phyloP scores from a whole-genome alignment of 1,284 basidiomycete genomes.

The Boletellus deceptivus region DNA sequence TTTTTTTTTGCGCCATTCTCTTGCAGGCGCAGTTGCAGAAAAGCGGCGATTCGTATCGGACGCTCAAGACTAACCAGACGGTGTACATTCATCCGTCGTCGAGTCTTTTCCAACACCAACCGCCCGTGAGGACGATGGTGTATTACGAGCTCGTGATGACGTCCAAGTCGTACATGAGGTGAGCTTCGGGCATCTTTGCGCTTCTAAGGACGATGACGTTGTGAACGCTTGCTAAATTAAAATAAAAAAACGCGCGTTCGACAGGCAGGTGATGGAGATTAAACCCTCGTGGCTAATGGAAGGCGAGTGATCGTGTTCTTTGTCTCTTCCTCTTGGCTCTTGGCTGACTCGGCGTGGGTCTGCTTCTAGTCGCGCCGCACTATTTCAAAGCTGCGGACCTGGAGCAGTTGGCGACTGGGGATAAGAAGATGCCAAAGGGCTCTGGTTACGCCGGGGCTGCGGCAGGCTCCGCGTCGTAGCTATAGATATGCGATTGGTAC shows the following conservation, averaged over 20 bases:
- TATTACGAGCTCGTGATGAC: conserved; percentile 96
- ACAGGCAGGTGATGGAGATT: conserved; percentile 95
- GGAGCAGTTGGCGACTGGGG: conserved; percentile 77
- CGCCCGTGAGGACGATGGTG: conserved; percentile 85
- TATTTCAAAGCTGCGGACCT: conserved; percentile 90
- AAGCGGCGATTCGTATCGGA: conserved; percentile 90
- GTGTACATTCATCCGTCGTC: conserved; percentile 97
- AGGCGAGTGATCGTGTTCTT: conserved; percentile 47
- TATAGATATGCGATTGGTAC: not conserved
- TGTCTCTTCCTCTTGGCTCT: not conserved
- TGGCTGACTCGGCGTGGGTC: conserved; percentile 3
- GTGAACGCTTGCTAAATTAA: not conserved
- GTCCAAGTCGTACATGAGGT: conserved; percentile 82
- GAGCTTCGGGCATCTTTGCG: conserved; percentile 13
- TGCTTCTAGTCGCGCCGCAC: conserved; percentile 77
- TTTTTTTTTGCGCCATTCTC: not conserved
- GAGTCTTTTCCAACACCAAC: conserved; percentile 92
- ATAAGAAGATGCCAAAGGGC: conserved; percentile 87
- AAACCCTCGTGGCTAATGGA: conserved; percentile 93
- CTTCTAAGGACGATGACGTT: too few relatives aligned
- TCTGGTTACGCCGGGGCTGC: conserved; percentile 37
- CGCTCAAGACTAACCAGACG: conserved; percentile 92
- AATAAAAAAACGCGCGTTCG: conserved; percentile 30
- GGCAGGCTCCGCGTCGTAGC: conserved; percentile 11
- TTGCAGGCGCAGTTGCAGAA: conserved; percentile 81